Conservation (phyloP, 2,329 filamentous ascomycete species). For the Diaporthe humulicola region DNA sequence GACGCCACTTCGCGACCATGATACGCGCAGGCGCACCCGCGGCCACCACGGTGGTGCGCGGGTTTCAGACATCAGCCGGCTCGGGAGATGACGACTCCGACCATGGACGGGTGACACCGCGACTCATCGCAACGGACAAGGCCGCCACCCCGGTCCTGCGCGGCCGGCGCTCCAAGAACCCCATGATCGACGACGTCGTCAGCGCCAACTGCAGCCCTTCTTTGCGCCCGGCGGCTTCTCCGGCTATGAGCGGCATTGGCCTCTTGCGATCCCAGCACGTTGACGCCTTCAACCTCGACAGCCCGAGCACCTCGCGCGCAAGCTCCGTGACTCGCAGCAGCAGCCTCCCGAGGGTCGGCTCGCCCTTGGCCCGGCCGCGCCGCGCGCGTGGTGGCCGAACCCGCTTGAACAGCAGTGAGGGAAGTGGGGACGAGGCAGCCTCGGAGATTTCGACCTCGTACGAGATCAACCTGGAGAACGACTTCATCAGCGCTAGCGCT, state of each 20-base stretch:
- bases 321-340: constrained; percentile 69
- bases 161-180: constrained; percentile 53
- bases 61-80: constrained; percentile 66
- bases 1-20: constrained; percentile 51
- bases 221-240: constrained; percentile 64
- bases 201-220: constrained; percentile 75
- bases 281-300: constrained; percentile 79
- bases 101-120: constrained; percentile 49
- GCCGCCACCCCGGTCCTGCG: constrained; percentile 51
- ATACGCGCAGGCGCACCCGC: constrained; percentile 62
- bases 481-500: constrained; percentile 82
- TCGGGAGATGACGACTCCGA: constrained; percentile 73
- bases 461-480: constrained; percentile 85
- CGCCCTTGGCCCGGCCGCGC: constrained; percentile 44
- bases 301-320: constrained; percentile 55
- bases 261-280: constrained; percentile 81
- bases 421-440: constrained; percentile 74
- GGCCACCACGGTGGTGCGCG: constrained; percentile 65
- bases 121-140: constrained; percentile 41
- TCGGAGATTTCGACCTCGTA: constrained; percentile 84
- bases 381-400: constrained; percentile 44
- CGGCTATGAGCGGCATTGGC: constrained; percentile 79
- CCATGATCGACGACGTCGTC: constrained; percentile 67
- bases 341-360: constrained; percentile 56
- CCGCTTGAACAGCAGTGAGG: constrained; percentile 64